phyloP scores from a whole-genome alignment of 345 rosid genomes.

The Camelina sativa region DNA sequence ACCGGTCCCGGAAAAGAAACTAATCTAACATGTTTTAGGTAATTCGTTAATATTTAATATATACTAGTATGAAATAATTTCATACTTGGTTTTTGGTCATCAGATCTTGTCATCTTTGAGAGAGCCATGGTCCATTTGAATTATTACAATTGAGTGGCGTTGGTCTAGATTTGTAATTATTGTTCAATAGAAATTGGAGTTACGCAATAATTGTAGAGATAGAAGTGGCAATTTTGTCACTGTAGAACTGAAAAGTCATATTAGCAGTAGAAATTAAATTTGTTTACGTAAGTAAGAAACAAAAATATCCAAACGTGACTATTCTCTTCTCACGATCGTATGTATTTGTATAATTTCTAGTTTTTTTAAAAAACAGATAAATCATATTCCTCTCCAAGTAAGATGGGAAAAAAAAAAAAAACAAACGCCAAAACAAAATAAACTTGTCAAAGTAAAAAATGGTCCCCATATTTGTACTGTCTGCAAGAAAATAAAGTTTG shows the following conservation, averaged over 20 bases:
- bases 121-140: slow-evolving; percentile 18
- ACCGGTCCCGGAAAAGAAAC: background rate
- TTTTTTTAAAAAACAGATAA: too few relatives aligned
- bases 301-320: slow-evolving; percentile 3
- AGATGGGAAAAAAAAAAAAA: slow-evolving; percentile 21
- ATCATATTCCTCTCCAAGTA: background rate
- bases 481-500: background rate
- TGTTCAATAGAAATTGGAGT: background rate
- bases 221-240: background rate
- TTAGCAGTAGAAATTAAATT: background rate
- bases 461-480: slow-evolving; percentile 6
- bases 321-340: too few relatives aligned
- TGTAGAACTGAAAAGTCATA: slow-evolving; percentile 22
- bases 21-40: background rate
- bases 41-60: background rate
- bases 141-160: background rate
- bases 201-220: background rate
- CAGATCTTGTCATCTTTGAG: background rate
- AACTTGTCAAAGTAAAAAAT: background rate
- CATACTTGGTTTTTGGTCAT: background rate
- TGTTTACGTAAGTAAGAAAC: slow-evolving; percentile 11
- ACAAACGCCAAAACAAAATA: background rate
- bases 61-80: background rate
- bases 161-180: slow-evolving; percentile 21
- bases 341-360: background rate